Percentiles rank a stretch among this genome's conserved stretches.
Conservation (phyloP, 257 asterid species). For the Echium plantagineum region DNA sequence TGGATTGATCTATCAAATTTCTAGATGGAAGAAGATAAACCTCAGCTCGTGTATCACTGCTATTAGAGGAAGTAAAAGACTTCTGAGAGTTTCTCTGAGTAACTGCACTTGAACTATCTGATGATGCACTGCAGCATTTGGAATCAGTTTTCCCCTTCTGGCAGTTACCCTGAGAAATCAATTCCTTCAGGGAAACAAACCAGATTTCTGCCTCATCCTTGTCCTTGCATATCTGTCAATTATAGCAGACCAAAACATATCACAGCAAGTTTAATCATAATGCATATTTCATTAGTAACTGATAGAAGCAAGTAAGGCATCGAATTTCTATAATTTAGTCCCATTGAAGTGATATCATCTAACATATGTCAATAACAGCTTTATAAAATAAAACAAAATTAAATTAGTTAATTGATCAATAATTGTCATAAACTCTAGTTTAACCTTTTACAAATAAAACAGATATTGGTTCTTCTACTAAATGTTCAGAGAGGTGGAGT, state of each 20-base stretch:
- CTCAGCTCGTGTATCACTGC: constrained; percentile 33
- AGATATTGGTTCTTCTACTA: neutral
- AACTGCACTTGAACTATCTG: constrained; percentile 33
- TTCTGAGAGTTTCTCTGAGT: constrained; percentile 28
- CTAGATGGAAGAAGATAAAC: constrained; percentile 25
- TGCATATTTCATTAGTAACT: neutral
- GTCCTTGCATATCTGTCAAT: constrained; percentile 65
- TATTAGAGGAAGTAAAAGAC: constrained; percentile 27
- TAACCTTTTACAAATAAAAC: neutral
- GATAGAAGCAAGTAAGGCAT: neutral
- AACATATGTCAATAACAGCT: neutral
- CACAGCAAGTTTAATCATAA: neutral
- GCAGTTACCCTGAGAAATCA: constrained; percentile 35
- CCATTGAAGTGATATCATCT: neutral
- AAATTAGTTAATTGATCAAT: too few relatives aligned
- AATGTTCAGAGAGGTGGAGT: neutral
- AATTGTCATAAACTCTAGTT: neutral
- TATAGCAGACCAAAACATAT: neutral
- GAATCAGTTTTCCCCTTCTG: constrained; percentile 37
- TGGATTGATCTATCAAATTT: constrained; percentile 5
- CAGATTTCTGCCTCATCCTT: constrained; percentile 70
- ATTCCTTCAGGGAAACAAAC: constrained; percentile 50
- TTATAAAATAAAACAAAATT: too few relatives aligned
- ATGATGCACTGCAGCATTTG: constrained; percentile 24
- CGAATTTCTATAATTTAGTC: neutral